phyloP scores from a whole-genome alignment of 306 rosid genomes.

The Astragalus membranaceus region DNA sequence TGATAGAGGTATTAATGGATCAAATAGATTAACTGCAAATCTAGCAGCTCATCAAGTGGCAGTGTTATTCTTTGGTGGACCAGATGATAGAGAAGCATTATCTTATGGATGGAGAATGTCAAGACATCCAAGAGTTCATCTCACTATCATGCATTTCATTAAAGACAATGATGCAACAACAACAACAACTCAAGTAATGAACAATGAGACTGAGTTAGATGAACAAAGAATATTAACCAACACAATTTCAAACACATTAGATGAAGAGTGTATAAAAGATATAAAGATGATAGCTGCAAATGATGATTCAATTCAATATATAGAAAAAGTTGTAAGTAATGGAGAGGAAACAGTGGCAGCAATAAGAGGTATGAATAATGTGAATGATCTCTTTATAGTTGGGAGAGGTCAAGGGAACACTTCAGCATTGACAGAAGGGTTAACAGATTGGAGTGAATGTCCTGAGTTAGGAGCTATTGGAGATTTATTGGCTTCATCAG shows the following conservation, averaged over 20 bases:
- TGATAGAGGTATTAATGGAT: constrained; percentile 63
- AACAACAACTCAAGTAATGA: background rate
- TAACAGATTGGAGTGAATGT: constrained; percentile 83
- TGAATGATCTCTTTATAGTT: constrained; percentile 59
- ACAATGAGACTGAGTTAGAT: background rate
- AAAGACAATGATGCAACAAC: constrained; percentile 14
- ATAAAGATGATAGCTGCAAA: constrained; percentile 16
- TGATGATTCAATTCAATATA: constrained; percentile 31
- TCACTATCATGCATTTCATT: constrained; percentile 52
- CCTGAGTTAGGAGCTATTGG: constrained; percentile 88
- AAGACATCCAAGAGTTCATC: constrained; percentile 46
- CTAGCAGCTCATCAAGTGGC: constrained; percentile 43
- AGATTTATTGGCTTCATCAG: constrained; percentile 76
- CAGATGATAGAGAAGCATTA: constrained; percentile 78
- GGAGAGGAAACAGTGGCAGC: constrained; percentile 77
- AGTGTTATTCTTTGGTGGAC: constrained; percentile 69
- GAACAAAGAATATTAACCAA: background rate
- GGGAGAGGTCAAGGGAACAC: constrained; percentile 70
- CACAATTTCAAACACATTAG: background rate
- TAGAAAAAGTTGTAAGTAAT: constrained; percentile 49
- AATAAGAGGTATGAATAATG: constrained; percentile 47
- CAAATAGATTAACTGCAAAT: constrained; percentile 36
- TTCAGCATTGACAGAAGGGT: constrained; percentile 62
- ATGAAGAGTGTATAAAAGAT: constrained; percentile 47
- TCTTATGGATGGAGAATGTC: constrained; percentile 78